Evolutionary conservation across 225 moss, liverwort and hornwort genomes (phyloP), one percentile per base, ranked within the genome.

Genomic region (Polytrichum commune): DNA sequence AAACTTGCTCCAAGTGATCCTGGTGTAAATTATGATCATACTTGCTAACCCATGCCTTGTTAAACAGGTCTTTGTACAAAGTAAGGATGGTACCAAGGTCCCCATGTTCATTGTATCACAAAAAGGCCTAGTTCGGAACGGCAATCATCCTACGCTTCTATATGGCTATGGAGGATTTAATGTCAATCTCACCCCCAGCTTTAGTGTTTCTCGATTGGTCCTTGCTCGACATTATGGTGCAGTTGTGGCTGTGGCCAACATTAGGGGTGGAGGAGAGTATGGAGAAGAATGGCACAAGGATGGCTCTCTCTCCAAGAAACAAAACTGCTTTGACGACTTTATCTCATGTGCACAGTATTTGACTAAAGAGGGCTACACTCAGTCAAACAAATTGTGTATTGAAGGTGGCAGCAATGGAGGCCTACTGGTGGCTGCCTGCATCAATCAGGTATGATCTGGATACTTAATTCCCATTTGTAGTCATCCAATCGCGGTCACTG

Each of bases 211-310:
- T 66, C 85, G 90, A 29, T 67, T 96, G 74, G 90, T 80, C 46
- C 80, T 96, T 20, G 85, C 90, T 60, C 86, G 85, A 56, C 91
- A 96, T 73, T 87, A 78, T 71, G 90, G 93, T 55, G 91, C 90
- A 29, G 80, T 96, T 60, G 79, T 88, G 77, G 95, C 89, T 7
- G 75, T 96, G 78, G 95, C 95, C 53, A 96, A 93, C 73, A 87
- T 96, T 54, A 77, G 95, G 33, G 95, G 95, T 26, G 95, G 95
- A 62, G 95, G 95, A 56, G 95, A 96, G 75, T 96, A 93, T 28
- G 95, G 95, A 63, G 93, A 96, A 84, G 81, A 91, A 26, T 93
- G 95, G 95, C 93, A 96, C 89, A 96, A 96, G 76, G 93, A 81
- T 22, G 95, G 95, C 19, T 75, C 95, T 29, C 82, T 96, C 53